Conservation (phyloP, 169 alveolate genomes). For the Eimeria maxima region DNA sequence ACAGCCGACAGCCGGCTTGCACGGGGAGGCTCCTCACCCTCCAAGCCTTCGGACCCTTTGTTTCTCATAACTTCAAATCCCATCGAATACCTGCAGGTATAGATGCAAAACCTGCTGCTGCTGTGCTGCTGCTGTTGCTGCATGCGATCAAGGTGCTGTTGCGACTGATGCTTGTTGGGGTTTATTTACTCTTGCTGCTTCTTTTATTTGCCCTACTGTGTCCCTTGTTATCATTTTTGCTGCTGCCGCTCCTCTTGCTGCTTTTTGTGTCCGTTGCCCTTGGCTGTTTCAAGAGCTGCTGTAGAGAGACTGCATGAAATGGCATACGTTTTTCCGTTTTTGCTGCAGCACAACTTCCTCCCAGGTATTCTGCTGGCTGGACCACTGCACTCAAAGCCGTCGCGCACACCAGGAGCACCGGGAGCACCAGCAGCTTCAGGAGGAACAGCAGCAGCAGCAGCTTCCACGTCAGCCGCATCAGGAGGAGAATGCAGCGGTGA, state of each 20-base stretch:
- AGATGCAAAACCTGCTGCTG: neutral
- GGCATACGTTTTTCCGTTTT: neutral
- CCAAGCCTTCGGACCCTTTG: neutral
- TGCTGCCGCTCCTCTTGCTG: constrained; percentile 3
- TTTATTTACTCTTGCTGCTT: too few species aligned
- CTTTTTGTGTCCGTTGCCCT: too few species aligned
- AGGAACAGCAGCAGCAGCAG: too few species aligned
- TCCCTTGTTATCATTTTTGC: neutral
- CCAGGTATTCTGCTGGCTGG: constrained; percentile 52
- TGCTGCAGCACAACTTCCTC: constrained; percentile 36
- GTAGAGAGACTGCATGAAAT: neutral
- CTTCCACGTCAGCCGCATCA: too few species aligned
- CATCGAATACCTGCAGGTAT: constrained; percentile 22
- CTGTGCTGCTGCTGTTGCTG: neutral
- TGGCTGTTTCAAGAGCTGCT: neutral
- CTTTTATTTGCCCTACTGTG: too few species aligned
- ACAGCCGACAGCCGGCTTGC: neutral
- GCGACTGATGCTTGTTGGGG: neutral
- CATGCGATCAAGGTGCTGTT: too few species aligned
- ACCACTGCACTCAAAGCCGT: neutral
- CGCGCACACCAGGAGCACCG: too few species aligned
- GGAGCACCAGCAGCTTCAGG: too few species aligned
- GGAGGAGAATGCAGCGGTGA: too few species aligned
- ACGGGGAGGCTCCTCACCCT: neutral
- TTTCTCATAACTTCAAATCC: neutral